A percentile compares a stretch with the other conserved stretches of the same genome.
These are phyloP conservation scores for Rheum nobile DNA, from an alignment of 148 eudicot species.

Conservation along the genomic window DNA sequence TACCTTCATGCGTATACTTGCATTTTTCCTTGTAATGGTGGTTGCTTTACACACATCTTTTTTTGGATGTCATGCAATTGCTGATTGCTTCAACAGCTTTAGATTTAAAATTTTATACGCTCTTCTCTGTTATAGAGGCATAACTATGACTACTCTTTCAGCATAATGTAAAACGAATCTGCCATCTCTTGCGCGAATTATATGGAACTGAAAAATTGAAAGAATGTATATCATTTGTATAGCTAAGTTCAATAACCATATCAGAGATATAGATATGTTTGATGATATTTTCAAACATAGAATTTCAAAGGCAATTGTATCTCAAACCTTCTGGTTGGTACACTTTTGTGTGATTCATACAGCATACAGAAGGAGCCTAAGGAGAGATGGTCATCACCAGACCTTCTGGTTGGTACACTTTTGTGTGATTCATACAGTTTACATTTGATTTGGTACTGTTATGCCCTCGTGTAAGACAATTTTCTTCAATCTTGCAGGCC, in stretches of 20 bases:
- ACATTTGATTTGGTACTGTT: not conserved
- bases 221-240: not conserved
- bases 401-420: slow-evolving; percentile 67
- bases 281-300: not conserved
- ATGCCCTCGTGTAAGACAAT: not conserved
- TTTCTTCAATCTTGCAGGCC: slow-evolving; percentile 30
- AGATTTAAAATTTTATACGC: not conserved
- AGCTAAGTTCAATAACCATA: not conserved
- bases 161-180: not conserved
- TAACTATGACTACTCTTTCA: too few relatives aligned
- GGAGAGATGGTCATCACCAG: slow-evolving; percentile 69
- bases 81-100: not conserved
- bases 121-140: too few relatives aligned
- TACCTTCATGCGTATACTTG: not conserved
- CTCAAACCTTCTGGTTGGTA: too few relatives aligned
- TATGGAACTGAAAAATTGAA: not conserved
- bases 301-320: not conserved
- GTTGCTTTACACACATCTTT: not conserved
- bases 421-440: not conserved
- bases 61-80: not conserved
- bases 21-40: not conserved
- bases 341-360: slow-evolving; percentile 16
- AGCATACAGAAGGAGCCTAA: slow-evolving; percentile 91
- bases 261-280: not conserved
- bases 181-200: not conserved